Percentiles rank a stretch among this genome's conserved stretches.
Conservation (phyloP, 2,329 filamentous ascomycete species). For the Anisogramma anomala region DNA sequence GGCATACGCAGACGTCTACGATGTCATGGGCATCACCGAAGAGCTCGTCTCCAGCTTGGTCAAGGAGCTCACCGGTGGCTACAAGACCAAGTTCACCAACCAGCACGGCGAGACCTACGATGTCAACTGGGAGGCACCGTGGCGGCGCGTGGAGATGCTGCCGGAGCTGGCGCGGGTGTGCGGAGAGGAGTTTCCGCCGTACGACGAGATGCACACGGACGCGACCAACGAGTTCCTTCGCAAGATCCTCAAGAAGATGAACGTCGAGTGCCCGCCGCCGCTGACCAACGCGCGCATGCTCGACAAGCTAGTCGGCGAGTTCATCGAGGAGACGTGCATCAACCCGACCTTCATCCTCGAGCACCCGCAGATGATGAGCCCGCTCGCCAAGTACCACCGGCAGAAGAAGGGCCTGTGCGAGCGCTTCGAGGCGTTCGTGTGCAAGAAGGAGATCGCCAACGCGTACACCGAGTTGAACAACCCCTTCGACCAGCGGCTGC, state of each 20-base stretch:
- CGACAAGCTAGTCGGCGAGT: constrained; percentile 87
- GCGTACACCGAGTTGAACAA: constrained; percentile 80
- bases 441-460: constrained; percentile 94
- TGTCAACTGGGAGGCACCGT: constrained; percentile 93
- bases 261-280: constrained; percentile 79
- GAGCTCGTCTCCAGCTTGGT: constrained; percentile 84
- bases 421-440: constrained; percentile 94
- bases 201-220: constrained; percentile 76
- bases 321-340: constrained; percentile 85
- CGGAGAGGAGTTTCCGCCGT: constrained; percentile 87
- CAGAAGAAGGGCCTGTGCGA: constrained; percentile 74
- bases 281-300: constrained; percentile 93
- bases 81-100: constrained; percentile 76
- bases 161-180: constrained; percentile 78
- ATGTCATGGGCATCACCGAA: constrained; percentile 83
- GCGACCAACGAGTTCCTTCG: constrained; percentile 85
- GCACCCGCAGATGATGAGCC: constrained; percentile 78
- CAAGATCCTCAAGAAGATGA: constrained; percentile 74
- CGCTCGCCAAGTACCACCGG: constrained; percentile 91
- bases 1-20: constrained; percentile 85
- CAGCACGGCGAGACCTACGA: constrained; percentile 76
- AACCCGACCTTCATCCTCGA: constrained; percentile 88
- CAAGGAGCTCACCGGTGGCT: constrained; percentile 75
- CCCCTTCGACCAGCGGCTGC: constrained; percentile 82
- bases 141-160: constrained; percentile 94